Evolutionary conservation across 148 eudicot genomes (phyloP).

Genomic region (Spergularia marina): DNA sequence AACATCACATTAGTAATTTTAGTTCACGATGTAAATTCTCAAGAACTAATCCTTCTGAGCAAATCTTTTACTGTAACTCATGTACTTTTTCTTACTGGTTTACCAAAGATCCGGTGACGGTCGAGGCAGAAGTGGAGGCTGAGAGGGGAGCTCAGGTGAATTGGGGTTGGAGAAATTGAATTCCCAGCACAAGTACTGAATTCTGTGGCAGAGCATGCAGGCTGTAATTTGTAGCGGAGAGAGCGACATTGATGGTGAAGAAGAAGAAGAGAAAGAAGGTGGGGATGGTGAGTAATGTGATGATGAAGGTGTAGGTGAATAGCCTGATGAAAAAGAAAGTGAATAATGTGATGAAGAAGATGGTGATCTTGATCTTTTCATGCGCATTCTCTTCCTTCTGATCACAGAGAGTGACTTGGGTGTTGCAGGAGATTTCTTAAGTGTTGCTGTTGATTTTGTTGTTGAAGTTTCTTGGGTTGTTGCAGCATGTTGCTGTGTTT

Average conservation of each 20-base stretch:
- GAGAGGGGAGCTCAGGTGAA: neutral
- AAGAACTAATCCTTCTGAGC: no score
- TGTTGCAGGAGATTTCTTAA: neutral
- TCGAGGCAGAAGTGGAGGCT: neutral
- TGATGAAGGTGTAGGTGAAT: neutral
- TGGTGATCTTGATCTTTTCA: neutral
- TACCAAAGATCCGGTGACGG: conserved; percentile 8
- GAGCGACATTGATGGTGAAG: neutral
- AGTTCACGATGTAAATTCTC: no score
- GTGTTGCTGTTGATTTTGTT: neutral
- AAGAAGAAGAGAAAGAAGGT: neutral
- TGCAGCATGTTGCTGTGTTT: neutral
- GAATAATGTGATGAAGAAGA: neutral
- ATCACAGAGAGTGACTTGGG: neutral
- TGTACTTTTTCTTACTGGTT: no score
- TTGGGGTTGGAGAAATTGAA: neutral
- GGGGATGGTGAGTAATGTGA: neutral
- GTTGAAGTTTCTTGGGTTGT: neutral
- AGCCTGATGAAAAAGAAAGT: neutral
- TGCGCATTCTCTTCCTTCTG: neutral
- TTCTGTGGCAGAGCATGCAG: neutral
- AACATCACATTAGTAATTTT: no score
- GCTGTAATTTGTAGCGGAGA: neutral
- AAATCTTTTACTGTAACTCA: no score
- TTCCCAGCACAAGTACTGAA: neutral